Evolutionary conservation across 441 rosid species (phyloP), one percentile per base, ranked within the genome.

Genomic region (Gossypium aridum): DNA sequence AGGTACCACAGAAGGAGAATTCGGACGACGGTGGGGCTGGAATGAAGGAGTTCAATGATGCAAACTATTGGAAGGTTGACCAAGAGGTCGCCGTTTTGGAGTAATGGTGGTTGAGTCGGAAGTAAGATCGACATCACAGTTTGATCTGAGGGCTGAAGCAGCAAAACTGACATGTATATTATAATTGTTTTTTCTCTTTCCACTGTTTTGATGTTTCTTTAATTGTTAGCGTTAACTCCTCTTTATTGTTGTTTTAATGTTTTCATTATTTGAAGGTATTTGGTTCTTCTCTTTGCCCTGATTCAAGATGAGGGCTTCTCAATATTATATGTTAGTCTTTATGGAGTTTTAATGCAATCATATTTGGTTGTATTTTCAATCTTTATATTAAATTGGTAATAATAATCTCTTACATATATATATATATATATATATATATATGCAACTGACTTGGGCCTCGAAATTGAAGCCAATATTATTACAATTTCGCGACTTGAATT

Each of bases 1-100:
- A 87, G 81, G 73, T 73, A 49, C 64, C 85, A 0, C 90, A 85
- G 68, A 87, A 85, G 79, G 94, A 88, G 72, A 86, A 78, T 59
- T 64, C 90, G 0, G 96, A 87, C 0, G 89, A 85, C 45, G 64
- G 81, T 9, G 92, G 82, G 49, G 83, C 83, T 13, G 95, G 88
- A 66, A 84, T 87, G 62, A 91, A 87, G 77, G 98, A 96, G 83
- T 93, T 96, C 85, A 96, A 89, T 53, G 97, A 92, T 34, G 77
- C 97, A 34, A 96, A 92, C 78, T 96, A 88, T 77, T 96, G 99
- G 99, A 89, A 91, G 81, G 89, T 91, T 49, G 97, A 96, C 79
- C 92, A 91, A 77, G 97, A 92, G 87, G 96, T 92, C 53, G 86
- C 91, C 1, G 94, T 92, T 77, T 80, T 86, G 79, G 98, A 96